Conservation (phyloP, 2,329 filamentous ascomycete genomes). For the Arthrobotrys sinensis region DNA sequence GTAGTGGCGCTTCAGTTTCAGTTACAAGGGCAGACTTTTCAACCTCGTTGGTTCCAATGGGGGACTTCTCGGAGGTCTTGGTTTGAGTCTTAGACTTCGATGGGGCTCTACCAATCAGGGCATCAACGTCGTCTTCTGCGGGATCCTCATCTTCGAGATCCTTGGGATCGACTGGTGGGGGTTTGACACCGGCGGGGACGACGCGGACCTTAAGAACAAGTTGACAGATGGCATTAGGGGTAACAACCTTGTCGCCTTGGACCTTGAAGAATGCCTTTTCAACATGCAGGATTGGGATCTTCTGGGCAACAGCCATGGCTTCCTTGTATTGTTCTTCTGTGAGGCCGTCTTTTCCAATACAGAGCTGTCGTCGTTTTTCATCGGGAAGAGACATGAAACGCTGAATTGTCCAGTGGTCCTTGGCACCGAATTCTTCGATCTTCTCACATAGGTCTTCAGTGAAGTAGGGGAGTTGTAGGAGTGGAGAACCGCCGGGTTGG, state of each 20-base stretch:
- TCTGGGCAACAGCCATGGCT: constrained; percentile 82
- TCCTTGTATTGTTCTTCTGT: constrained; percentile 82
- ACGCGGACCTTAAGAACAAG: constrained; percentile 96
- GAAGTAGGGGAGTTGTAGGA: constrained; percentile 92
- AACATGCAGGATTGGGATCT: constrained; percentile 86
- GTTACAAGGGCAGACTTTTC: constrained; percentile 68
- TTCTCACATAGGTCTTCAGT: constrained; percentile 77
- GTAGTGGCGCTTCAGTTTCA: constrained; percentile 73
- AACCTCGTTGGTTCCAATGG: constrained; percentile 72
- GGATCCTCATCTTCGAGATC: constrained; percentile 94
- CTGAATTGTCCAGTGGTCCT: constrained; percentile 83
- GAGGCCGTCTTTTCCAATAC: constrained; percentile 79
- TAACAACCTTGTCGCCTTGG: constrained; percentile 91
- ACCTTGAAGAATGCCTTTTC: constrained; percentile 99
- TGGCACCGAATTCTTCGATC: constrained; percentile 80
- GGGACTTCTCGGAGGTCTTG: constrained; percentile 75
- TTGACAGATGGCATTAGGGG: constrained; percentile 90
- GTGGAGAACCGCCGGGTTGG: constrained; percentile 84
- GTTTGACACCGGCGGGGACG: constrained; percentile 84
- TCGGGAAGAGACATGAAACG: constrained; percentile 90
- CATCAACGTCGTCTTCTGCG: constrained; percentile 91
- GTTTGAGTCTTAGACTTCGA: constrained; percentile 74
- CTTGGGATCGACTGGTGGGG: constrained; percentile 81
- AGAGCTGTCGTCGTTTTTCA: constrained; percentile 78
- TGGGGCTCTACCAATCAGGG: constrained; percentile 80